Conservation (phyloP, 768 basidiomycete species). For the Russula ochroleuca region DNA sequence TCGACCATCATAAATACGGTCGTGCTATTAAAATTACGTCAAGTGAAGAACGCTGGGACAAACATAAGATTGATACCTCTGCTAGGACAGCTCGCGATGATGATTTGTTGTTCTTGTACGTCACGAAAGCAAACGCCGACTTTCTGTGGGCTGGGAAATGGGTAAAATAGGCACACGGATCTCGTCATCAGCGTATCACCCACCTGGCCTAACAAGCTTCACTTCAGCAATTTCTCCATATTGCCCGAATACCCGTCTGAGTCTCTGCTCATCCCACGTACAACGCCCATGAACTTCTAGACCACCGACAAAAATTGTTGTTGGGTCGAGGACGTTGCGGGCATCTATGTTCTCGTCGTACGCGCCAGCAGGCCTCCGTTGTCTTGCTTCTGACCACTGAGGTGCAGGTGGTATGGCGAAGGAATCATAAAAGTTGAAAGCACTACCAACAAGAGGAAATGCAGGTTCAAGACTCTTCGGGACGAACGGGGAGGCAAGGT, state of each 20-base stretch:
- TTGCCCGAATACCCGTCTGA: conserved; percentile 54
- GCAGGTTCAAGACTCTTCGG: conserved; percentile 31
- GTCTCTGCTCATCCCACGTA: conserved; percentile 65
- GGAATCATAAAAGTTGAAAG: conserved; percentile 52
- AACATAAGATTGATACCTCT: conserved; percentile 41
- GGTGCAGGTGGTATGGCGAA: conserved; percentile 38
- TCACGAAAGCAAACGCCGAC: conserved; percentile 77
- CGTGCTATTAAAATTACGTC: conserved; percentile 48
- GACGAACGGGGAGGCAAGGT: conserved; percentile 28
- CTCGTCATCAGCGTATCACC: conserved; percentile 29
- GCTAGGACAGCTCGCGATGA: conserved; percentile 62
- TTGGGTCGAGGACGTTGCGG: conserved; percentile 53
- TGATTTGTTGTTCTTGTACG: conserved; percentile 57
- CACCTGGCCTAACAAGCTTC: conserved; percentile 63
- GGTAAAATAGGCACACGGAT: neutral
- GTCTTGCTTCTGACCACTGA: conserved; percentile 9
- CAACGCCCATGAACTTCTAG: conserved; percentile 58
- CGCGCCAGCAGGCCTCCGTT: neutral
- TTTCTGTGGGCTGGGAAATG: conserved; percentile 49
- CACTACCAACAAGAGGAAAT: conserved; percentile 44
- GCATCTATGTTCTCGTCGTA: conserved; percentile 18
- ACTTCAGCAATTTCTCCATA: conserved; percentile 64
- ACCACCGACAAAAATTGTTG: conserved; percentile 73
- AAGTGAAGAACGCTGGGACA: conserved; percentile 1
- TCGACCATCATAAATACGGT: conserved; percentile 62